A percentile compares a stretch with the other conserved stretches of the same genome.
phyloP scores from a whole-genome alignment of 2,329 filamentous ascomycete genomes.

The Sodiomyces alkalinus region DNA sequence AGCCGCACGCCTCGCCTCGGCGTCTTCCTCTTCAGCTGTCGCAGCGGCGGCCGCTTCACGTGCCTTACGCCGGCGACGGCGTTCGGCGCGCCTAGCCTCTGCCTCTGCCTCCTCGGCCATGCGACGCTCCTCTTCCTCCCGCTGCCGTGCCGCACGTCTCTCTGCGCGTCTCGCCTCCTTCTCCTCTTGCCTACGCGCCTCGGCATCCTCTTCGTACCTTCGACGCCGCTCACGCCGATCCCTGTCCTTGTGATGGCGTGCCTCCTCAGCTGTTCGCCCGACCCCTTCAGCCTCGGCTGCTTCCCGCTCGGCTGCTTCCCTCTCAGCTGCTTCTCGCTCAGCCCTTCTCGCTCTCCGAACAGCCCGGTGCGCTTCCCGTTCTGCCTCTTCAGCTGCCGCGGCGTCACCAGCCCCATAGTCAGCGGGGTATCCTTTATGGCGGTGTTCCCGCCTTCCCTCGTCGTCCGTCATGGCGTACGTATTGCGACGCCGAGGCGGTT shows the following conservation, averaged over 20 bases:
- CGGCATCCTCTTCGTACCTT: slow-evolving; percentile 40
- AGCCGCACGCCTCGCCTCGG: slow-evolving; percentile 28
- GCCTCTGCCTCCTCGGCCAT: slow-evolving; percentile 25
- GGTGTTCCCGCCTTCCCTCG: slow-evolving; percentile 24
- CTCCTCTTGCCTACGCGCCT: slow-evolving; percentile 38
- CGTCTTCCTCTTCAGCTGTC: slow-evolving; percentile 28
- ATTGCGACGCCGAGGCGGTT: slow-evolving; percentile 28
- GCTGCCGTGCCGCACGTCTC: slow-evolving; percentile 29
- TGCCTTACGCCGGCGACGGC: slow-evolving; percentile 33
- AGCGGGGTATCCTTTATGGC: slow-evolving; percentile 25
- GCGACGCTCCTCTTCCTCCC: slow-evolving; percentile 33
- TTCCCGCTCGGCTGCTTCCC: slow-evolving; percentile 15
- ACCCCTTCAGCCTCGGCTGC: no score
- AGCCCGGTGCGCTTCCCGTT: slow-evolving; percentile 36
- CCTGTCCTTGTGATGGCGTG: slow-evolving; percentile 40
- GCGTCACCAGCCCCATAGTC: slow-evolving; percentile 32
- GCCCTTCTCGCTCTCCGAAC: slow-evolving; percentile 45
- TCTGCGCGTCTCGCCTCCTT: slow-evolving; percentile 44
- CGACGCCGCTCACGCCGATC: slow-evolving; percentile 38
- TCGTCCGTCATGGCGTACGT: slow-evolving; percentile 36
- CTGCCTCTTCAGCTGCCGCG: slow-evolving; percentile 38
- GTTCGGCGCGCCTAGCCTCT: slow-evolving; percentile 33
- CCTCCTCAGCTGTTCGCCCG: slow-evolving; percentile 39
- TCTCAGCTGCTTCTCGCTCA: slow-evolving; percentile 20
- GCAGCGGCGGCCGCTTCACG: slow-evolving; percentile 27